Evolutionary conservation across 2,329 filamentous ascomycete genomes (phyloP).

Genomic region (Davidsoniella australis): DNA sequence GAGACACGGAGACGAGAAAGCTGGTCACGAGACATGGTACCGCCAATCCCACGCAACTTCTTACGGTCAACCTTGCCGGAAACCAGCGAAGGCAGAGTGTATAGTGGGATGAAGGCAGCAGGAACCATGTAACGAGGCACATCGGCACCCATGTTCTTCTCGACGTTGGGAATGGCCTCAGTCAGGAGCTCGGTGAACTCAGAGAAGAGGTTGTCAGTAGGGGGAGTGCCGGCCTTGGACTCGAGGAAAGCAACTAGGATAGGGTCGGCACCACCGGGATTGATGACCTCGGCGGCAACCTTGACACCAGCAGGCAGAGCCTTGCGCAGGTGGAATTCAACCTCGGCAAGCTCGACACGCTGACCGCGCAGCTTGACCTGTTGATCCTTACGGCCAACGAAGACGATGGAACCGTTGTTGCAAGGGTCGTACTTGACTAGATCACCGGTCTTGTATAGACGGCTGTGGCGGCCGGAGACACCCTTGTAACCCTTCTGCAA

Average conservation of each 20-base stretch:
- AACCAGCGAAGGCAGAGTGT: conserved; percentile 28
- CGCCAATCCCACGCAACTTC: conserved; percentile 28
- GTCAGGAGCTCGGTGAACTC: conserved; percentile 20
- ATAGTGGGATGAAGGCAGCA: conserved; percentile 28
- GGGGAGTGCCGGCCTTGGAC: conserved; percentile 19
- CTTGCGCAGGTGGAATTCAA: conserved; percentile 31
- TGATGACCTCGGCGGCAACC: conserved; percentile 32
- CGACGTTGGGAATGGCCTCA: conserved; percentile 19
- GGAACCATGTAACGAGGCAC: conserved; percentile 32
- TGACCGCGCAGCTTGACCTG: conserved; percentile 52
- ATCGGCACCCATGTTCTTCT: conserved; percentile 19
- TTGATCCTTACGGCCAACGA: conserved; percentile 47
- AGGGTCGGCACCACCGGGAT: conserved; percentile 26
- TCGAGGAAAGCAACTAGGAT: conserved; percentile 29
- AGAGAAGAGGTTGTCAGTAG: conserved; percentile 14
- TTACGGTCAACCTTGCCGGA: conserved; percentile 34
- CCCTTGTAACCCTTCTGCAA: conserved; percentile 23
- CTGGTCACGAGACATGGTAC: conserved; percentile 22
- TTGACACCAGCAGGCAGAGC: conserved; percentile 26
- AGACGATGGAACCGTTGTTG: conserved; percentile 35
- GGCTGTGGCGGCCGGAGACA: conserved; percentile 23
- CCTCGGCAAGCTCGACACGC: conserved; percentile 41
- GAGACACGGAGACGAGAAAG: conserved; percentile 13
- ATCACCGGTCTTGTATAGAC: conserved; percentile 44
- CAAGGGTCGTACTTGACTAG: conserved; percentile 36